These are phyloP conservation scores for Glutinoglossum americanum DNA, from an alignment of 495 filamentous ascomycete genomes.

Conservation along the genomic window DNA sequence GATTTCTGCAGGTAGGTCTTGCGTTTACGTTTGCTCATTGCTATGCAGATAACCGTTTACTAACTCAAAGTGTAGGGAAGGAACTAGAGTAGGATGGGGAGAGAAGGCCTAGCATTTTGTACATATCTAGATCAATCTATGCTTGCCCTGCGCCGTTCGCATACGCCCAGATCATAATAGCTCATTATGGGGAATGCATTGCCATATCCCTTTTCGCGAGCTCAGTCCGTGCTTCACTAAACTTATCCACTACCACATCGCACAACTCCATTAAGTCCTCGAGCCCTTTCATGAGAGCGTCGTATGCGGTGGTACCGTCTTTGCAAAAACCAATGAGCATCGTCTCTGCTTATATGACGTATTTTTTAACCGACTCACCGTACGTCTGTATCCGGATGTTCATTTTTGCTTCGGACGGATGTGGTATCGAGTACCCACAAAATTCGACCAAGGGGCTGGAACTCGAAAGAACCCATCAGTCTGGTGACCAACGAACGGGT, in stretches of 20 bases:
- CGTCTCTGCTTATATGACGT: not conserved
- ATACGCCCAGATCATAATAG: constrained; percentile 15
- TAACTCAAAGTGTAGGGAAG: constrained; percentile 21
- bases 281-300: constrained; percentile 77
- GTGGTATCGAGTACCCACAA: constrained; percentile 93
- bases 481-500: not conserved
- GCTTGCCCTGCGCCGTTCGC: constrained; percentile 3
- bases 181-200: constrained; percentile 4
- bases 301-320: constrained; percentile 63
- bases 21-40: not conserved
- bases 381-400: constrained; percentile 92
- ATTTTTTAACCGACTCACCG: constrained; percentile 29
- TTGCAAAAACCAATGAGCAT: not conserved
- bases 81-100: constrained; percentile 18
- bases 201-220: constrained; percentile 26
- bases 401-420: constrained; percentile 92
- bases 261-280: constrained; percentile 74
- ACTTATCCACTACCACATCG: constrained; percentile 76
- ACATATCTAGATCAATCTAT: constrained; percentile 1
- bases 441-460: constrained; percentile 80
- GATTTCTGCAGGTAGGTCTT: constrained; percentile 61
- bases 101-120: not conserved
- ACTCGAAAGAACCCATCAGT: constrained; percentile 3
- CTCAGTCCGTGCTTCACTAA: constrained; percentile 39
- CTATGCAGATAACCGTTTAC: not conserved